Percentiles rank a stretch among this genome's conserved stretches.
These are phyloP conservation scores for Rubus idaeus DNA, from an alignment of 306 rosid genomes.

Conservation along the genomic window DNA sequence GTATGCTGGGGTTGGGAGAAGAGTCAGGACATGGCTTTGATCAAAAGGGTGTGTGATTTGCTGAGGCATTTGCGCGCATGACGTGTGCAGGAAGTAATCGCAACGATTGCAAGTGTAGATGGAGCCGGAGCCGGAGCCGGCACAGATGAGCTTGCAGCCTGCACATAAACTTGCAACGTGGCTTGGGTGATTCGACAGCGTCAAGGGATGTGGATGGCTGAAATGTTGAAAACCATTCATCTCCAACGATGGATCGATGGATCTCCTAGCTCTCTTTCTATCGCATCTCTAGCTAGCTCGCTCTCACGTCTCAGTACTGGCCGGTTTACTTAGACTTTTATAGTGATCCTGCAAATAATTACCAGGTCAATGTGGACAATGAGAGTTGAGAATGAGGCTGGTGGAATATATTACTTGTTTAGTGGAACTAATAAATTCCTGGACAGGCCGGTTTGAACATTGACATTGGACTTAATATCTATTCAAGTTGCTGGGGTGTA, in stretches of 20 bases:
- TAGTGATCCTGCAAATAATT: no score
- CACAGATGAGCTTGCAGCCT: conserved; percentile 14
- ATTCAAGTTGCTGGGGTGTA: no score
- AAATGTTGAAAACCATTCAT: background rate
- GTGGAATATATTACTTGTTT: no score
- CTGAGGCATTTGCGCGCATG: conserved; percentile 16
- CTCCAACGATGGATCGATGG: no score
- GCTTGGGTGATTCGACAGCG: background rate
- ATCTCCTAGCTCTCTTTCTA: background rate
- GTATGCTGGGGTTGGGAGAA: conserved; percentile 2
- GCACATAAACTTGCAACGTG: background rate
- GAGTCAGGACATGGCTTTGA: conserved; percentile 1
- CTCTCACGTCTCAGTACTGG: no score
- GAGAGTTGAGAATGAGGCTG: no score
- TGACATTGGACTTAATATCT: no score
- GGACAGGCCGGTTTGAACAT: no score
- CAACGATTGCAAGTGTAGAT: conserved; percentile 12
- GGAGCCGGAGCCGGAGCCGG: conserved; percentile 13
- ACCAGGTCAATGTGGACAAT: no score
- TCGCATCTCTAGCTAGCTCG: no score
- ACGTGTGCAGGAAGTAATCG: conserved; percentile 11
- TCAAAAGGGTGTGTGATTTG: conserved; percentile 17
- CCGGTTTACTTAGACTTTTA: no score
- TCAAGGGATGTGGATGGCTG: conserved; percentile 10
- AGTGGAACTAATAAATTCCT: no score